Percentiles rank a stretch among this genome's conserved stretches.
phyloP scores from a whole-genome alignment of 1,284 basidiomycete species.

The Microbotryum intermedium region DNA sequence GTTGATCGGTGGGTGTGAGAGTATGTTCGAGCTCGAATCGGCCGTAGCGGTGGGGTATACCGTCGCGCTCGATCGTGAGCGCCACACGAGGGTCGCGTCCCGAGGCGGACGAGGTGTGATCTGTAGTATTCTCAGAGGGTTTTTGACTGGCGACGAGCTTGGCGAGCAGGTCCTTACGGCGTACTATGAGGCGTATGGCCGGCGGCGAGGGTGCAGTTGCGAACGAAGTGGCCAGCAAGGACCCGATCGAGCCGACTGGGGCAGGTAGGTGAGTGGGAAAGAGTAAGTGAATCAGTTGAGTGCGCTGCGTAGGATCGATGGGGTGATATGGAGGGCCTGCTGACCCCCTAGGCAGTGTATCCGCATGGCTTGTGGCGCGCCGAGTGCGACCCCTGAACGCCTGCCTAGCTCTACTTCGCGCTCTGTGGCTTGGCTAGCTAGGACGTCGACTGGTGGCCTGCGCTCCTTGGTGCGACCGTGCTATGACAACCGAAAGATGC shows the following conservation, averaged over 20 bases:
- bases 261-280: too few species aligned
- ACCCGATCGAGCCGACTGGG: slow-evolving; percentile 73
- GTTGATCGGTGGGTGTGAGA: slow-evolving; percentile 39
- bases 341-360: slow-evolving; percentile 26
- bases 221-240: slow-evolving; percentile 57
- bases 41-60: slow-evolving; percentile 11
- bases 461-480: too few species aligned
- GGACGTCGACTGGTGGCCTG: too few species aligned
- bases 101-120: background rate
- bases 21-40: slow-evolving; percentile 26
- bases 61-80: slow-evolving; percentile 40
- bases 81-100: slow-evolving; percentile 14
- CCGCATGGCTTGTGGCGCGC: slow-evolving; percentile 12
- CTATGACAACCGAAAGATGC: too few species aligned
- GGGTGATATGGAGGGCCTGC: too few species aligned
- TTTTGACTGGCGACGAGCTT: slow-evolving; percentile 37
- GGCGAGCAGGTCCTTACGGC: slow-evolving; percentile 56
- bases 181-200: slow-evolving; percentile 50
- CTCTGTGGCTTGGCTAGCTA: too few species aligned
- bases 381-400: background rate
- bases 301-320: too few species aligned
- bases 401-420: too few species aligned
- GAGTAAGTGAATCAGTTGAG: too few species aligned
- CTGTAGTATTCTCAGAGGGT: background rate
- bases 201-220: slow-evolving; percentile 56